Evolutionary conservation across 345 rosid species (phyloP), one percentile per base, ranked within the genome.

Genomic region (Physaria fendleri): DNA sequence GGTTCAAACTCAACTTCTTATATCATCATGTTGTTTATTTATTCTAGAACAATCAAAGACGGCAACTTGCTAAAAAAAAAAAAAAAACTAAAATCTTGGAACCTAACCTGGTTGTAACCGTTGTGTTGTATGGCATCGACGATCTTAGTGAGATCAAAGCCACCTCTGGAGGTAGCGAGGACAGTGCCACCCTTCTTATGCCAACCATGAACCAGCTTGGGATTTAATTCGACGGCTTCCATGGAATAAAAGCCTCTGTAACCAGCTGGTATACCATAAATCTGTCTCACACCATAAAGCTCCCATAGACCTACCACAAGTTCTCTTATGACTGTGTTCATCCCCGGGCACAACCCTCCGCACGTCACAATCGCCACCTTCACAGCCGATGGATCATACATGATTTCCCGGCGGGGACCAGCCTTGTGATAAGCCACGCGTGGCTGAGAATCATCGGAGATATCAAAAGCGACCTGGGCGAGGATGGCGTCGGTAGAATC

Each of bases 261-360:
- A 3, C 96, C 98, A 27, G 88, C 90, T 1, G 48, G 64, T n/a
- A 88, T 75, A 38, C 98, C 98, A 35, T 73, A 84, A 14, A 92
- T 86, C 55, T 75, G 30, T 18, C 80, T 78, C 24, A 88, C 90
- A 0, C 93, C 98, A 61, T 92, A 88, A 0, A 85, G 77, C 41
- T 84, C 93, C 98, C 95, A 84, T 1, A 92, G 76, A 30, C 88
- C 96, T 23, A 82, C 82, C 45, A 88, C 93, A 5, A 92, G 83
- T 68, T 92, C 98, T 68, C 96, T 78, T 14, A 88, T 72, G 56
- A 88, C 96, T 2, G 95, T 88, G 75, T 92, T 88, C 81, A 79
- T 63, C 23, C 96, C 98, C 5, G 96, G 98, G 55, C 98, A 92
- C 15, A 92, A 74, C 12, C 98, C 98, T 3, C 95, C 98, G 30